Evolutionary conservation across 2,329 filamentous ascomycete species (phyloP).

Genomic region (Neophaeococcomyces mojaviensis): DNA sequence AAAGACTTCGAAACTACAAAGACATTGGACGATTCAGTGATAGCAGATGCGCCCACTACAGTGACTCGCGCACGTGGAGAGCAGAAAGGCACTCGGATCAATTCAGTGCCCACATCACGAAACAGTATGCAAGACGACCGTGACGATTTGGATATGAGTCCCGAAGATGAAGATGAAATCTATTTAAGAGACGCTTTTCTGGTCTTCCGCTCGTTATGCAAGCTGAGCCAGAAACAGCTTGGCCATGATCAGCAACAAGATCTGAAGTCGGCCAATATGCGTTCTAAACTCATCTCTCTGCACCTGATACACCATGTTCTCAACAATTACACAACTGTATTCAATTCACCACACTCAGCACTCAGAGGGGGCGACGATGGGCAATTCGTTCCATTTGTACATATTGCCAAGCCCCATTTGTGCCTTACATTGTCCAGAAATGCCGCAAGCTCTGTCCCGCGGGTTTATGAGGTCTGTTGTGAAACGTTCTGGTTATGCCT

Average conservation of each 20-base stretch:
- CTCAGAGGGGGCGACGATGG: conserved; percentile 86
- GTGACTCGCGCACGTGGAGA: conserved; percentile 52
- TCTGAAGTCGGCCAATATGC: conserved; percentile 88
- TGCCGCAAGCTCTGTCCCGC: conserved; percentile 83
- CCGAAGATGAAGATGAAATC: conserved; percentile 72
- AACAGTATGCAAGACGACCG: conserved; percentile 30
- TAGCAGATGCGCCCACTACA: conserved; percentile 60
- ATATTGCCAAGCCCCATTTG: conserved; percentile 93
- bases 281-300: conserved; percentile 89
- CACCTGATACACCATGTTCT: conserved; percentile 92
- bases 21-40: conserved; percentile 57
- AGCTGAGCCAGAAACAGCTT: conserved; percentile 86
- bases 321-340: conserved; percentile 86
- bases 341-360: conserved; percentile 83
- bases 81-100: conserved; percentile 36
- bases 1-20: conserved; percentile 63
- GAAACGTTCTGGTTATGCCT: conserved; percentile 98
- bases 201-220: conserved; percentile 95
- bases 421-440: conserved; percentile 93
- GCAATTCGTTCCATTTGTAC: conserved; percentile 74
- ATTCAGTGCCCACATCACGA: conserved; percentile 36
- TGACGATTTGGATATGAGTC: conserved; percentile 32
- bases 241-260: conserved; percentile 88
- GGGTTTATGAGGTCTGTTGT: conserved; percentile 89
- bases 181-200: conserved; percentile 96